Base-by-base conservation (phyloP, 371 early-diverging fungal genomes). In the Agmasoma carcini region DNA sequence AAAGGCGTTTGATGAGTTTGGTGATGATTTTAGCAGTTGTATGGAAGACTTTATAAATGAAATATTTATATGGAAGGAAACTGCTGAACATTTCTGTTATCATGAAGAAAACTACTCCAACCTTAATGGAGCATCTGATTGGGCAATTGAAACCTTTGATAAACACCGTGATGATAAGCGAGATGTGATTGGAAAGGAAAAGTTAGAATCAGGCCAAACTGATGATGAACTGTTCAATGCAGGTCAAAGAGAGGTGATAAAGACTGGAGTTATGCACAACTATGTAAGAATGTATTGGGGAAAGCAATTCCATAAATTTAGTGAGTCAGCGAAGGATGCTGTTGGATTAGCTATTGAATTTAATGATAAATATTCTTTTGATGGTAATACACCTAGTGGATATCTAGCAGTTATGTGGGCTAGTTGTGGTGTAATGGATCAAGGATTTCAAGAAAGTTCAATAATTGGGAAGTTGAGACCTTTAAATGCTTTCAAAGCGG, bases 281-380 rank as follows among this genome's bases (percentile, higher is more conserved):
- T 63, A 57, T 46, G 58, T 57, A 1, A 17, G 56, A 36, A 63
- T 63, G 56, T 63, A 55, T 34, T 63, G 64, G 64, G 50, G 52
- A 14, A 63, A 63, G 20, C 34, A 50, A n/a, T 2, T 56, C 5
- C 15, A 57, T 30, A 26, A 51, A 46, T 57, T 49, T 57, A 53
- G 38, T 40, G 33, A 50, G 26, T 30, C 45, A n/a, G 58, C 64
- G 26, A 45, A 57, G 25, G 58, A 63, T 27, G 64, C 64, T 15
- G 3, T 63, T 9, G 25, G 36, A 25, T 23, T 41, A 1, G 43
- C 43, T 17, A 38, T 56, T 46, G 3, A 29, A 9, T 37, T 63
- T 9, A 57, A 63, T 46, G 64, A 57, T 46, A 63, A 46, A 34
- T 63, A 52, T 51, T 46, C 47, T 15, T 14, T 63, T 9, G 64